Evolutionary conservation across 1,284 basidiomycete species (phyloP), one percentile per base, ranked within the genome.

Genomic region (Boletus calvinii): DNA sequence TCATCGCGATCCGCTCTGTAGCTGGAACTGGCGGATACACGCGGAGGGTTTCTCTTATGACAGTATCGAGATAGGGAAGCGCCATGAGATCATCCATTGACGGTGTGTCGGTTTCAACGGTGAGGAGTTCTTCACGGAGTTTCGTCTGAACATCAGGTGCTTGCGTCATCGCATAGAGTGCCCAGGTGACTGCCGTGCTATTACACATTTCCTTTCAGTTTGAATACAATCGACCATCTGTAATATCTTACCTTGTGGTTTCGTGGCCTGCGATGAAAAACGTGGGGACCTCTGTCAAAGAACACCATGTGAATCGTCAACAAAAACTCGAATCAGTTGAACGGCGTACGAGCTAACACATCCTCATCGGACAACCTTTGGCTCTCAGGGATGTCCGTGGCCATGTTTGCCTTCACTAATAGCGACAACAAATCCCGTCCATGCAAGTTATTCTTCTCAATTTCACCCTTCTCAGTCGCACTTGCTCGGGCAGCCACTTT

Each of bases 351-450:
- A 4, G 83, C 81, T 20, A 88, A 60, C 2, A 92, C 83, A 57
- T 92, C 90, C 18, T 81, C 77, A 57, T 92, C 89, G 17, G 76
- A 75, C 73, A 94, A 71, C 34, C 77, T 74, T 59, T 89, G 83
- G 24, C 65, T 73, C n/a, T 79, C 77, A 0, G 79, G 74, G 6
- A 85, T 63, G 41, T 85, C 81, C 1, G 74, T 10, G 83, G 66
- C 13, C 22, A 22, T 22, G 22, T 22, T 22, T 22, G 76, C 22
- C 22, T 22, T 22, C 22, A 22, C 22, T 22, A 22, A 22, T 5
- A 22, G 22, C 22, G 22, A 79, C 6, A 85, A 66, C 10, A 85
- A 60, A 62, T 84, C 82, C 6, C 75, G 70, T 4, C 70, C 66
- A 15, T 54, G 50, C 24, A 69, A 46, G 15, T 57, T 56, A 24